Evolutionary conservation across 345 rosid species (phyloP), one percentile per base, ranked within the genome.

Genomic region (Euphorbia lathyris): DNA sequence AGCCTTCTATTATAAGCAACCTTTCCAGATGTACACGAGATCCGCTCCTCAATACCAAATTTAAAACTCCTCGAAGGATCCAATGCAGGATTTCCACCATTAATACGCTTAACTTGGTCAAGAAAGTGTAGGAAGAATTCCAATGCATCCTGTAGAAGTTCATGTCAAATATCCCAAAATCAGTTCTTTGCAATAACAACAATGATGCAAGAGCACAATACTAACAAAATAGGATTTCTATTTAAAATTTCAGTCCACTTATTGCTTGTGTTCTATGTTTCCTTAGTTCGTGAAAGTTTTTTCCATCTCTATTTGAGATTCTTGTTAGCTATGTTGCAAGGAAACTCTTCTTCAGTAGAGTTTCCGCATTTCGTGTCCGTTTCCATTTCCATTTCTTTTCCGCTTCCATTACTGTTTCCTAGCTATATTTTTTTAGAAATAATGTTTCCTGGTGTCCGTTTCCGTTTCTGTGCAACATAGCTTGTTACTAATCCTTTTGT

Each of bases 11-110:
- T 92, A 65, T 87, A 92, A 27, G 91, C 81, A 77, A 96, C 99
- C 84, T 86, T 96, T 71, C 98, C 99, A 48, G 98, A 92, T 65
- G 95, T 76, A 84, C 98, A 96, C 74, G 79, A 76, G 52, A 92
- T 84, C 38, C 96, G 93, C 63, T 96, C 98, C 80, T 96, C 99
- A 71, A 96, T 83, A 74, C 98, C 99, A 88, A 92, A 96, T 83
- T 88, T 92, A 76, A 96, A 92, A 83, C 97, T 78, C 85, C 85
- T 86, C 6, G 98, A 82, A 38, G 97, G 97, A 88, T 96, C 96
- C 75, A 84, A 64, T 45, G 85, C 89, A 32, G 89, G 74, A 51
- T 79, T 85, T 58, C 79, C 87, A 55, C 79, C 71, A 85, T 82
- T 90, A 65, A 38, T 82, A 67, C 93, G 96, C 76, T 96, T 98